Percentiles rank a stretch among this genome's conserved stretches.
Conservation (phyloP, 257 asterid species). For the Gentiana macrophylla region DNA sequence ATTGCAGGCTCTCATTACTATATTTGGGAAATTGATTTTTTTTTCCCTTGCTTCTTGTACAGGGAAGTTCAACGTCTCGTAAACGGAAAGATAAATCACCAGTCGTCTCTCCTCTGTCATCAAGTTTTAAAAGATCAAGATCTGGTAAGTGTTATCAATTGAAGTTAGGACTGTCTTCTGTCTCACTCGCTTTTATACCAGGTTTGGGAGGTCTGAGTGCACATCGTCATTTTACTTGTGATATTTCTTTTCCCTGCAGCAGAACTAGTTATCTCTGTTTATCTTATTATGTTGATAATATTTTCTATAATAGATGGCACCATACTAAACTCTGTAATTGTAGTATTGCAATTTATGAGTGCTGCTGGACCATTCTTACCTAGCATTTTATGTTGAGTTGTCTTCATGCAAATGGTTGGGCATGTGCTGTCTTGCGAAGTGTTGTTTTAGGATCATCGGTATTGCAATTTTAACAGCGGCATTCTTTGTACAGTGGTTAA, state of each 20-base stretch:
- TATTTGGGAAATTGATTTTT: not conserved
- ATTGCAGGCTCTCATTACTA: not conserved
- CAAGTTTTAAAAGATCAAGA: conserved; percentile 44
- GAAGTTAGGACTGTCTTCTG: too few relatives aligned
- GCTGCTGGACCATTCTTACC: too few relatives aligned
- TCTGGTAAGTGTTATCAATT: conserved; percentile 43
- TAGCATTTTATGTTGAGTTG: too few relatives aligned
- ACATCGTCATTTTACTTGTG: too few relatives aligned
- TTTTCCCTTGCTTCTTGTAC: conserved; percentile 11
- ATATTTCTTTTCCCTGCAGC: not conserved
- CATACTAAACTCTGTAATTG: too few relatives aligned
- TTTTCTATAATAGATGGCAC: too few relatives aligned
- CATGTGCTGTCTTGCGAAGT: not conserved
- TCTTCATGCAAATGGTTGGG: too few relatives aligned
- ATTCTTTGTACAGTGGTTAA: not conserved
- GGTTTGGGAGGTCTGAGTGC: too few relatives aligned
- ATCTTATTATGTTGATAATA: not conserved
- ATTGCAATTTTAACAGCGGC: not conserved
- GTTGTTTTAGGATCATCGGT: not conserved
- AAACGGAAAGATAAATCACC: conserved; percentile 14
- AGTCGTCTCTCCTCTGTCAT: conserved; percentile 29
- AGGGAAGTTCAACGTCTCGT: conserved; percentile 24
- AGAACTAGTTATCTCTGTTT: not conserved
- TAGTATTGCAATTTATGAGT: too few relatives aligned
- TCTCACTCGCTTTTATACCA: too few relatives aligned